These are phyloP conservation scores for Corrigiola litoralis DNA, from an alignment of 179 eudicot genomes.

Conservation along the genomic window DNA sequence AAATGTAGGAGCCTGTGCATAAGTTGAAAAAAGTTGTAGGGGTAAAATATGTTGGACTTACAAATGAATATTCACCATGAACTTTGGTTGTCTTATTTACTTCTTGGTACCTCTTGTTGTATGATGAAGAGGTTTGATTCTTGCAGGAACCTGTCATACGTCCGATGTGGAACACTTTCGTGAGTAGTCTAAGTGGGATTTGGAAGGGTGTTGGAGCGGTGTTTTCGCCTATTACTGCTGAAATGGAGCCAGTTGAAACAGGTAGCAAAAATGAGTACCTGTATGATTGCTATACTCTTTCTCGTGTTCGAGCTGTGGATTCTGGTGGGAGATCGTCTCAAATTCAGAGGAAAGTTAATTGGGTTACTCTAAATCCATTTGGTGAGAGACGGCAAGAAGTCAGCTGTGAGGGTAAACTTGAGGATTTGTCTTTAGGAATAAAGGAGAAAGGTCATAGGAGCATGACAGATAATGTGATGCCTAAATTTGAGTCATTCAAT, in stretches of 20 bases:
- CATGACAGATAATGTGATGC: slow-evolving; percentile 35
- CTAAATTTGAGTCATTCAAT: slow-evolving; percentile 80
- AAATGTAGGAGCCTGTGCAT: too few species aligned
- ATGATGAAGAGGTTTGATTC: slow-evolving; percentile 7
- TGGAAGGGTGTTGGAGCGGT: slow-evolving; percentile 99
- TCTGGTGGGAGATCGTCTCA: slow-evolving; percentile 41
- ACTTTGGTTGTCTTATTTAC: not conserved
- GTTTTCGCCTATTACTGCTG: slow-evolving; percentile 91
- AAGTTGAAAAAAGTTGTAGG: too few species aligned
- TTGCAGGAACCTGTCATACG: slow-evolving; percentile 90
- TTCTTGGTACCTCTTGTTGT: not conserved
- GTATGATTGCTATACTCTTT: slow-evolving; percentile 84
- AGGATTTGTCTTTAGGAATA: slow-evolving; percentile 18
- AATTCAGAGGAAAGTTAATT: slow-evolving; percentile 61
- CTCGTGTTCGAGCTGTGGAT: slow-evolving; percentile 50
- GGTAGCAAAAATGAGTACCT: slow-evolving; percentile 68
- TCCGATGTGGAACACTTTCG: slow-evolving; percentile 91
- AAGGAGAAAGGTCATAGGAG: slow-evolving; percentile 28
- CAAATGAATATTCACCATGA: too few species aligned
- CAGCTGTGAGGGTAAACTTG: slow-evolving; percentile 23
- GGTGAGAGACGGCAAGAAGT: slow-evolving; percentile 53
- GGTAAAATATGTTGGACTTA: too few species aligned
- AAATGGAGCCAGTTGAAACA: slow-evolving; percentile 92
- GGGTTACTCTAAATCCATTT: slow-evolving; percentile 85
- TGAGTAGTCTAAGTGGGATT: slow-evolving; percentile 94